Evolutionary conservation across 139 green algal genomes (phyloP), one percentile per base, ranked within the genome.

Genomic region (Coccomyxa sp.): DNA sequence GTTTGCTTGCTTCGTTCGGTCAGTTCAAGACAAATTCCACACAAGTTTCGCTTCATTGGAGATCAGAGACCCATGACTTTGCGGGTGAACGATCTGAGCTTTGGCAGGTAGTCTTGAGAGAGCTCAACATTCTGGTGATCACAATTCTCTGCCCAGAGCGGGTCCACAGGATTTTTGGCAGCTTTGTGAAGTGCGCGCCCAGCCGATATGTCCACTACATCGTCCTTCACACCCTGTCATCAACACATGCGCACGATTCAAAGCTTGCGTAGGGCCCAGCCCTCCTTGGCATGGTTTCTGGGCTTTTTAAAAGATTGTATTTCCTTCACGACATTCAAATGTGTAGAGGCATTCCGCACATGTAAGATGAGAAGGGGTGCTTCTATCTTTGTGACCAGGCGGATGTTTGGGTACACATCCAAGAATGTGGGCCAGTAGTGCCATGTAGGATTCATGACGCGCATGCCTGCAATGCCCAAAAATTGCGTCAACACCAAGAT

Each of bases 331-430:
- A 51, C 38, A 51, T 11, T 51, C 7, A 51, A 51, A 3, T 51
- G 38, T 51, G 38, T n/a, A 51, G 38, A 51, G 38, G 38, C 38
- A 51, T 51, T 51, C 38, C 38, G 71, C 77, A 94, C 93, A 88
- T 97, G 93, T 88, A 97, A 91, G 45, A 97, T 67, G 9, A 95
- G 83, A 30, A 88, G 80, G 0, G 89, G 90, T 25, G 86, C 81
- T 63, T 91, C 82, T 17, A 97, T 90, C 38, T 90, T 89, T 38
- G 91, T 87, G 58, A 95, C 88, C 51, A 93, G 83, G 60, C 89
- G 83, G 83, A 92, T 86, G 87, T 97, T 98, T 23, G 92, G 90
- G 85, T 92, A 98, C n/a, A 98, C 92, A 85, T 98, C 95, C 9
- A 86, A 74, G 81, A 86, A 95, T 14, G 84, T 28, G 0, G 93